These are phyloP conservation scores for Phtheirospermum japonicum DNA, from an alignment of 257 asterid genomes.

Conservation along the genomic window DNA sequence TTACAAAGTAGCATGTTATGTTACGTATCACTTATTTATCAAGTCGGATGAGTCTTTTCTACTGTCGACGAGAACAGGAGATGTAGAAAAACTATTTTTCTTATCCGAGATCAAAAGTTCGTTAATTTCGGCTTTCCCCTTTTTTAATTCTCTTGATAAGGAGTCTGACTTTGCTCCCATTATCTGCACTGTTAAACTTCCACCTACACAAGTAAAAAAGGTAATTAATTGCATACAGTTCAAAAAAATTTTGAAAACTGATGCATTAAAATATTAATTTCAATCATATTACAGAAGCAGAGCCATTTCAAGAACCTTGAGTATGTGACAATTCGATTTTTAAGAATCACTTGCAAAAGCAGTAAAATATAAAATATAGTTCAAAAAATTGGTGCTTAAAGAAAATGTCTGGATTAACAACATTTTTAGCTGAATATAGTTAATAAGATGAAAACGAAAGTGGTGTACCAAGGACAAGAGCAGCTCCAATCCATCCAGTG, in stretches of 20 bases:
- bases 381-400: background rate
- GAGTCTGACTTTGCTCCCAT: constrained; percentile 38
- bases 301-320: background rate
- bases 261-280: background rate
- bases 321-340: background rate
- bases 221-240: background rate
- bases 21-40: constrained; percentile 35
- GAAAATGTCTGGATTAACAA: background rate
- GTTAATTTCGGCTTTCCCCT: constrained; percentile 8
- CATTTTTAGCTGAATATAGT: background rate
- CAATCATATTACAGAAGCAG: background rate
- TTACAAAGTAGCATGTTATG: background rate
- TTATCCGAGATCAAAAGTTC: constrained; percentile 31
- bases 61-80: constrained; percentile 36
- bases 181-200: constrained; percentile 74
- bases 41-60: constrained; percentile 34
- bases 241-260: too few relatives aligned
- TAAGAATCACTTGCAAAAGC: background rate
- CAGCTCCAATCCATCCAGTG: constrained; percentile 79
- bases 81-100: constrained; percentile 26
- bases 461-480: constrained; percentile 63
- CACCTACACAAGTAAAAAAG: constrained; percentile 37
- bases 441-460: constrained; percentile 10
- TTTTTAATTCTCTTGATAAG: constrained; percentile 19
- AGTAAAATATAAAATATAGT: background rate